Evolutionary conservation across 2,329 filamentous ascomycete species (phyloP), one percentile per base, ranked within the genome.

Genomic region (Cladosporium sp.): DNA sequence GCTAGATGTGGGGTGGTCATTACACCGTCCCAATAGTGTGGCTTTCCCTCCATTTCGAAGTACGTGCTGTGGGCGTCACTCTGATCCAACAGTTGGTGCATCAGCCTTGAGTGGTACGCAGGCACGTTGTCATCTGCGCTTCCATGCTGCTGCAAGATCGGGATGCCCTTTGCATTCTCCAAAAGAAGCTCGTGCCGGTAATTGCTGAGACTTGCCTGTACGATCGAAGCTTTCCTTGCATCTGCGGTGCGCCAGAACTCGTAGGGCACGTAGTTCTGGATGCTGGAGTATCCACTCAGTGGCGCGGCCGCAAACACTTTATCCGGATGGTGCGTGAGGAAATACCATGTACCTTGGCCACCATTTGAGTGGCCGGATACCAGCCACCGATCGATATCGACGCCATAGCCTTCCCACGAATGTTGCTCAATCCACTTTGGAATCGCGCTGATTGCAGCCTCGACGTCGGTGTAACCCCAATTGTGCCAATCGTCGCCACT

Each of bases 401-500:
- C 69, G 10, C 65, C 69, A 2, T 72, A 70, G 0, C 78, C 77
- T 43, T 63, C 57, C 80, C 80, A 83, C 2, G 59, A 62, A 31
- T 72, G 66, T 9, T 64, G 57, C 16, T 69, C 51, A n/a, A 78
- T 77, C 79, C 80, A 83, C 16, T 64, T 53, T 13, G 71, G 66
- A 40, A 82, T 74, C 33, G 74, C 71, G 4, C 62, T 59, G 5
- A 81, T 63, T 3, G 78, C 77, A 57, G 77, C 76, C 64, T 80
- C 72, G 28, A 79, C 71, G 63, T 83, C 80, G 16, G 74, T 69
- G 57, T 77, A 75, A 0, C 79, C 80, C 78, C 79, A 83, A 4
- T 69, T 74, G 61, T 82, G 80, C 80, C 80, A 83, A 59, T 83
- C 80, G 63, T 83, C 80, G 19, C 76, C 75, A 58, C 77, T 79